A percentile compares a stretch with the other conserved stretches of the same genome.
Conservation (phyloP, 2,329 filamentous ascomycete genomes). For the Colletotrichum spinosum region DNA sequence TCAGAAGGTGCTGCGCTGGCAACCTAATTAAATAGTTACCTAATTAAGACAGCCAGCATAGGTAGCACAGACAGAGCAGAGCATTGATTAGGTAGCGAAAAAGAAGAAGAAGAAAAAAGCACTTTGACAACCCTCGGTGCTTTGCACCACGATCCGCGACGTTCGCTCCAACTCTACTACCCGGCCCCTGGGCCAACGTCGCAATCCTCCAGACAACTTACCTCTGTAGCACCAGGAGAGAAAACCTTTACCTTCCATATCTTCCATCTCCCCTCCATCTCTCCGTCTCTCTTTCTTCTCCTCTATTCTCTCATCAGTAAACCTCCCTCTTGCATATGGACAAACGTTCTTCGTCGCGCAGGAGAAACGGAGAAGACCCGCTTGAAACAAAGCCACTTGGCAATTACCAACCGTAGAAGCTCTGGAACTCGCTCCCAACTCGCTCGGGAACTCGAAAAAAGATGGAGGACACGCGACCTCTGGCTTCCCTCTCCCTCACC, state of each 20-base stretch:
- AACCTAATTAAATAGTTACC: not conserved
- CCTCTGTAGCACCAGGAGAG: not conserved
- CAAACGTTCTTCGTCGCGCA: too few relatives aligned
- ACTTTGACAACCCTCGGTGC: conserved; percentile 35
- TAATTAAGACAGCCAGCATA: too few relatives aligned
- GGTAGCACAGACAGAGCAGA: not conserved
- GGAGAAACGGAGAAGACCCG: too few relatives aligned
- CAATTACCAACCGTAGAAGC: too few relatives aligned
- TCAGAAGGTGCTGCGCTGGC: not conserved
- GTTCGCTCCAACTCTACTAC: conserved; percentile 33
- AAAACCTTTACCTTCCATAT: not conserved
- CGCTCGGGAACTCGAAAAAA: not conserved
- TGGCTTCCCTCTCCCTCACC: conserved; percentile 92
- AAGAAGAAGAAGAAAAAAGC: conserved; percentile 1
- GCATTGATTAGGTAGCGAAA: conserved; percentile 3
- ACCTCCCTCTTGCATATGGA: not conserved
- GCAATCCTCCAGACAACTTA: conserved; percentile 2
- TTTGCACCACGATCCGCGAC: conserved; percentile 37
- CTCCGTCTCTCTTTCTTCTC: too few relatives aligned
- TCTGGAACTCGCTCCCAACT: too few relatives aligned
- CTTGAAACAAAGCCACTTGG: too few relatives aligned
- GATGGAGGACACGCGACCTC: conserved; percentile 60
- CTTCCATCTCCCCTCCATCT: too few relatives aligned
- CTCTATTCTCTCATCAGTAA: too few relatives aligned
- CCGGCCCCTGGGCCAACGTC: conserved; percentile 25